Conservation (phyloP, 805 yeast species). For the Torulaspora microellipsoides region DNA sequence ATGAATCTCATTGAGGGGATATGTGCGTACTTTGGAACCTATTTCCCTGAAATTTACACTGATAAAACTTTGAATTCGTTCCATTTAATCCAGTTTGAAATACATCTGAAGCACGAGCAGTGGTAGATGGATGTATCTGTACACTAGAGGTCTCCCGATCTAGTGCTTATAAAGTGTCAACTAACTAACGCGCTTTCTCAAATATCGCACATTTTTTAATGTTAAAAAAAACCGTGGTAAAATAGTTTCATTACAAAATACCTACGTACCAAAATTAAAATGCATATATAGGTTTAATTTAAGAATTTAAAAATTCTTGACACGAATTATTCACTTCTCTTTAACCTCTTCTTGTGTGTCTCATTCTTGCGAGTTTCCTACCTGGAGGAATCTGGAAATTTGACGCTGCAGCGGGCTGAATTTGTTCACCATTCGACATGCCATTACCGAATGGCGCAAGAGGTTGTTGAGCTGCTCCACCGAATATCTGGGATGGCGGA, state of each 20-base stretch:
- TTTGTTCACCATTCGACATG: slow-evolving; percentile 8
- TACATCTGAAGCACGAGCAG: too few relatives aligned
- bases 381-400: slow-evolving; percentile 17
- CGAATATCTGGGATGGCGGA: slow-evolving; percentile 15
- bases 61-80: slow-evolving; percentile 7
- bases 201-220: too few relatives aligned
- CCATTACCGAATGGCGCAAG: slow-evolving; percentile 5
- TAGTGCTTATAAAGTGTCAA: too few relatives aligned
- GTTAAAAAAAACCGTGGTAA: too few relatives aligned
- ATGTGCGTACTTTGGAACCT: slow-evolving; percentile 8
- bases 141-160: too few relatives aligned
- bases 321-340: too few relatives aligned
- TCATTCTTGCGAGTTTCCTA: slow-evolving; percentile 32
- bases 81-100: slow-evolving; percentile 5
- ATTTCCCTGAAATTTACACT: slow-evolving; percentile 9
- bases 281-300: too few relatives aligned
- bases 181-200: too few relatives aligned
- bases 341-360: slow-evolving; percentile 25
- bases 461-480: slow-evolving; percentile 7
- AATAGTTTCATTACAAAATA: too few relatives aligned
- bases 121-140: too few relatives aligned
- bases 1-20: slow-evolving; percentile 19
- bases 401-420: slow-evolving; percentile 7
- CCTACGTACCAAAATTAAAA: too few relatives aligned
- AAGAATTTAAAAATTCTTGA: too few relatives aligned